Conservation (phyloP, 2,329 filamentous ascomycete genomes). For the Penicillium sp. region DNA sequence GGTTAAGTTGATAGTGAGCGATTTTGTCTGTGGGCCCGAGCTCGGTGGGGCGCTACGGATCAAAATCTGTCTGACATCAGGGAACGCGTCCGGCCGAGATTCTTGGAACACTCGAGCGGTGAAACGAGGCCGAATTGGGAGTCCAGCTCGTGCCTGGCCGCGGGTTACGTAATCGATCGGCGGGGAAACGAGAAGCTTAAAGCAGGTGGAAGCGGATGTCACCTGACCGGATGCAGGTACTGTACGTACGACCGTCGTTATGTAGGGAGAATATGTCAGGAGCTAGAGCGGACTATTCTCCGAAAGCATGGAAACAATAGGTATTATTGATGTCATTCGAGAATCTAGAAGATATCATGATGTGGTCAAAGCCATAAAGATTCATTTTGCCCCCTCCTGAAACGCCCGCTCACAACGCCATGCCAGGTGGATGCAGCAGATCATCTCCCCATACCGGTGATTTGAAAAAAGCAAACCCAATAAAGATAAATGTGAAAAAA, state of each 20-base stretch:
- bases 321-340: neutral
- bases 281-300: conserved; percentile 8
- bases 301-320: neutral
- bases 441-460: neutral
- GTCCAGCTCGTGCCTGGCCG: conserved; percentile 17
- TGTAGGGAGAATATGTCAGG: neutral
- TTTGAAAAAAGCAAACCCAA: conserved; percentile 2
- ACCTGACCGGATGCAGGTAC: conserved; percentile 5
- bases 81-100: conserved; percentile 14
- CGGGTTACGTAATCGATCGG: conserved; percentile 10
- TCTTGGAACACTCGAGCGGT: conserved; percentile 24
- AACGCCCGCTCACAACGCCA: conserved; percentile 28
- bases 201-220: neutral
- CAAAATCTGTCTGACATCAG: conserved; percentile 36
- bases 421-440: conserved; percentile 11
- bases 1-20: conserved; percentile 32
- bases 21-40: conserved; percentile 38
- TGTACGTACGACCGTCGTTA: neutral
- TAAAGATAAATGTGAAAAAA: conserved; percentile 12
- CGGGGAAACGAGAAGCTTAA: conserved; percentile 6
- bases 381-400: conserved; percentile 7
- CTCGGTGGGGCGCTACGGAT: conserved; percentile 29
- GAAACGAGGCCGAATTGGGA: conserved; percentile 18
- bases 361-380: conserved; percentile 8
- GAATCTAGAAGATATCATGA: neutral